Evolutionary conservation across 225 moss, liverwort and hornwort genomes (phyloP).

Genomic region (Thuidium tamariscinum): DNA sequence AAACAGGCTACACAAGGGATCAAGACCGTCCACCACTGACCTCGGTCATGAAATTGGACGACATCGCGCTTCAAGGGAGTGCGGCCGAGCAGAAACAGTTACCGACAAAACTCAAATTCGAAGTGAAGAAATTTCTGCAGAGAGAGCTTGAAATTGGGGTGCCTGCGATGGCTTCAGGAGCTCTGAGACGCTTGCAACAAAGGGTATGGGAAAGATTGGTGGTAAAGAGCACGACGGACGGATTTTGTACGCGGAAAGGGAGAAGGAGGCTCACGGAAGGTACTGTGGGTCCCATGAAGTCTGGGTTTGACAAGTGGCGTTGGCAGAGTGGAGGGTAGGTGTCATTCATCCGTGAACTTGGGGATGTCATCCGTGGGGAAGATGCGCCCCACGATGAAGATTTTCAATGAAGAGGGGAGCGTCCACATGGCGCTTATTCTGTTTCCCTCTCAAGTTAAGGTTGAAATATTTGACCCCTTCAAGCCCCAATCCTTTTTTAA

Average conservation of each 20-base stretch:
- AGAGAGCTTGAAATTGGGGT: neutral
- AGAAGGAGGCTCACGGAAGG: neutral
- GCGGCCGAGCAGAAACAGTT: neutral
- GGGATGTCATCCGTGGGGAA: too few relatives aligned
- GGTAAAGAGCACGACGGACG: neutral
- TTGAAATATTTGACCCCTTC: neutral
- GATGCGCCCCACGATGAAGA: neutral
- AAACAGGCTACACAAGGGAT: neutral
- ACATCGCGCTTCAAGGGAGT: slow-evolving; percentile 33
- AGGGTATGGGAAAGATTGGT: neutral
- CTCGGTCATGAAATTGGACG: slow-evolving; percentile 24
- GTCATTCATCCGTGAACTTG: neutral
- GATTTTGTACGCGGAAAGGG: neutral
- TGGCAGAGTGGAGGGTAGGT: neutral
- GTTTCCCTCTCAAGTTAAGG: neutral
- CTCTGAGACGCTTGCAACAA: neutral
- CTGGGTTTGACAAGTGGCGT: neutral
- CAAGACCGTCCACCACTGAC: neutral
- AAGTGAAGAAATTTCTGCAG: neutral
- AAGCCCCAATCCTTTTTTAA: too few relatives aligned
- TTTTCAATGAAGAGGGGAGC: neutral
- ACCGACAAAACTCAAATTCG: neutral
- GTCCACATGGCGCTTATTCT: neutral
- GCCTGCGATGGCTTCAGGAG: neutral
- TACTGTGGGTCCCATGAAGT: neutral